Percentiles rank a stretch among this genome's conserved stretches.
These are phyloP conservation scores for Pythium folliculosum DNA, from an alignment of 352 stramenopile species.

Conservation along the genomic window DNA sequence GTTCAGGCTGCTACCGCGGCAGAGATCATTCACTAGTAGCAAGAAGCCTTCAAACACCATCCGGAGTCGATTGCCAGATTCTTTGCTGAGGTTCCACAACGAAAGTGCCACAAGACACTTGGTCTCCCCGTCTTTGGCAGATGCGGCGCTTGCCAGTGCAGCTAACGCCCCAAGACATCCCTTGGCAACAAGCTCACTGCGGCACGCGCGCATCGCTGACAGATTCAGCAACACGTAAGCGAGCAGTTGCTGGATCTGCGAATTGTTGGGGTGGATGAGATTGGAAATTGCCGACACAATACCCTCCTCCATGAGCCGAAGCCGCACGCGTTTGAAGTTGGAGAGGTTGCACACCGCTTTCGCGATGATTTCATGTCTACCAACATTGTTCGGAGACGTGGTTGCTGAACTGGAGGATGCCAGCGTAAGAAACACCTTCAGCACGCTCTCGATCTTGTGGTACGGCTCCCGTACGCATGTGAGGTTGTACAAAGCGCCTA, in stretches of 20 bases:
- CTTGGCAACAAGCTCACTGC: constrained; percentile 73
- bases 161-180: constrained; percentile 59
- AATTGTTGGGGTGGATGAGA: constrained; percentile 50
- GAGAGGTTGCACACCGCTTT: constrained; percentile 89
- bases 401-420: constrained; percentile 34
- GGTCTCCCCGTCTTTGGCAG: constrained; percentile 31
- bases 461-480: constrained; percentile 87
- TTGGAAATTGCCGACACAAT: constrained; percentile 72
- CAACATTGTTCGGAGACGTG: constrained; percentile 5
- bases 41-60: constrained; percentile 82
- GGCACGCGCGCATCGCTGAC: constrained; percentile 54
- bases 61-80: constrained; percentile 53
- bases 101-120: constrained; percentile 60
- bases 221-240: constrained; percentile 79
- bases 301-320: constrained; percentile 89
- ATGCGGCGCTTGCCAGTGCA: constrained; percentile 42
- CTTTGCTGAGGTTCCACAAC: constrained; percentile 77
- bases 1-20: constrained; percentile 15
- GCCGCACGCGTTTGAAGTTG: constrained; percentile 79
- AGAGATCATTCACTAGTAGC: constrained; percentile 61
- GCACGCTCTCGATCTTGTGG: constrained; percentile 82
- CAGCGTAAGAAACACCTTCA: constrained; percentile 75
- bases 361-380: constrained; percentile 53
- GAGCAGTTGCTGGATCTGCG: constrained; percentile 58
- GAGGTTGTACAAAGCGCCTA: constrained; percentile 86